Conservation (phyloP, 495 filamentous ascomycete genomes). For the Xylaria scruposa region DNA sequence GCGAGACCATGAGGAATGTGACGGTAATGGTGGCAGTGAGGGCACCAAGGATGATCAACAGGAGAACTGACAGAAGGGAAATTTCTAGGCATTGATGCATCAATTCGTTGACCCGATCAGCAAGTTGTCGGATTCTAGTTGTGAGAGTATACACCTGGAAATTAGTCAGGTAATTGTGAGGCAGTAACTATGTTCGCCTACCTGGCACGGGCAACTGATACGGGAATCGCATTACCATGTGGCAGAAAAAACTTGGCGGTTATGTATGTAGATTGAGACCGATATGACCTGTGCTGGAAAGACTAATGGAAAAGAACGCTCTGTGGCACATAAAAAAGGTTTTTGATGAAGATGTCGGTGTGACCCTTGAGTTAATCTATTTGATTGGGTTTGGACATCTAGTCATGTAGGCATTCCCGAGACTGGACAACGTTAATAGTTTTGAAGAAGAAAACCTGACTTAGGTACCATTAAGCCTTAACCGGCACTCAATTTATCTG, state of each 20-base stretch:
- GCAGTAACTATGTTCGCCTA: neutral
- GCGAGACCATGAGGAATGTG: neutral
- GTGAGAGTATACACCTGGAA: neutral
- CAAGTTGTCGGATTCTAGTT: neutral
- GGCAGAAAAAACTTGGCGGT: neutral
- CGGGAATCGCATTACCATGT: neutral
- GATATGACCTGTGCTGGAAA: neutral
- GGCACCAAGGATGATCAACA: neutral
- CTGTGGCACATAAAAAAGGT: neutral
- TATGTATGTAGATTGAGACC: neutral
- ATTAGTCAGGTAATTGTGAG: neutral
- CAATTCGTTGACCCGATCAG: neutral
- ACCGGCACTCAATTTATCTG: neutral
- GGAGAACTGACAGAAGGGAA: neutral
- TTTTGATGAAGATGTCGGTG: neutral
- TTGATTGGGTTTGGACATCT: neutral
- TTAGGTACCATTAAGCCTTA: neutral
- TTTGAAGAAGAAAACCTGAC: neutral
- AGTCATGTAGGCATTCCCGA: too few relatives aligned
- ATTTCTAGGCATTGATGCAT: neutral
- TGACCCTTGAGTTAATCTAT: neutral
- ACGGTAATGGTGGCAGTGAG: neutral
- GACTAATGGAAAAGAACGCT: neutral
- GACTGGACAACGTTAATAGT: neutral
- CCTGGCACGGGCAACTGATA: neutral